Percentiles rank a stretch among this genome's conserved stretches.
phyloP scores from a whole-genome alignment of 306 rosid genomes.

The Heteromeles arbutifolia region DNA sequence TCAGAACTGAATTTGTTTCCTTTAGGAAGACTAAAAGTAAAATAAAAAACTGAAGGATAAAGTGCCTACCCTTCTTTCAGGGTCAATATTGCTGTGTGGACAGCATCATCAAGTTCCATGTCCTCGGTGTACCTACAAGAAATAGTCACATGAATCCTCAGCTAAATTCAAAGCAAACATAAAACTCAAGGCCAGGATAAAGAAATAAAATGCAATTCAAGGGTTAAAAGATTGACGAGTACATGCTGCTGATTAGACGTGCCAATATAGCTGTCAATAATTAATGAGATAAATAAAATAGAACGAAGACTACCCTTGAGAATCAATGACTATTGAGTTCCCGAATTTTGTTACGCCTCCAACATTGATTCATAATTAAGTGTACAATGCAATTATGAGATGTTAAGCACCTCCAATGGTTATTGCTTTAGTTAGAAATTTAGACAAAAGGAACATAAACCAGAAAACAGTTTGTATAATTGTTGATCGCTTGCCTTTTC shows the following conservation, averaged over 20 bases:
- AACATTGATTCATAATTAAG: not conserved
- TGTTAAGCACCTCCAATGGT: not conserved
- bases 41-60: not conserved
- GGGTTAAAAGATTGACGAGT: not conserved
- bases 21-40: not conserved
- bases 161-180: not conserved
- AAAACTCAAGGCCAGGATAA: not conserved
- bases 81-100: slow-evolving; percentile 70
- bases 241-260: not conserved
- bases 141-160: not conserved
- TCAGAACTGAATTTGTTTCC: not conserved
- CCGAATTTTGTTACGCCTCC: not conserved
- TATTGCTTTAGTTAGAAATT: not conserved
- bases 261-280: not conserved
- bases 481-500: slow-evolving; percentile 39
- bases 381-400: not conserved
- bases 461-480: not conserved
- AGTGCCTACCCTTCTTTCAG: slow-evolving; percentile 66
- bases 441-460: not conserved
- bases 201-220: not conserved
- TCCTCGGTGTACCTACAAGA: slow-evolving; percentile 60
- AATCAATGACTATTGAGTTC: not conserved
- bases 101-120: slow-evolving; percentile 88
- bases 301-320: not conserved
- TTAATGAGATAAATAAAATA: not conserved